Evolutionary conservation across 176 grass and related monocot genomes (phyloP), one percentile per base, ranked within the genome.

Genomic region (Puccinellia tenuiflora): DNA sequence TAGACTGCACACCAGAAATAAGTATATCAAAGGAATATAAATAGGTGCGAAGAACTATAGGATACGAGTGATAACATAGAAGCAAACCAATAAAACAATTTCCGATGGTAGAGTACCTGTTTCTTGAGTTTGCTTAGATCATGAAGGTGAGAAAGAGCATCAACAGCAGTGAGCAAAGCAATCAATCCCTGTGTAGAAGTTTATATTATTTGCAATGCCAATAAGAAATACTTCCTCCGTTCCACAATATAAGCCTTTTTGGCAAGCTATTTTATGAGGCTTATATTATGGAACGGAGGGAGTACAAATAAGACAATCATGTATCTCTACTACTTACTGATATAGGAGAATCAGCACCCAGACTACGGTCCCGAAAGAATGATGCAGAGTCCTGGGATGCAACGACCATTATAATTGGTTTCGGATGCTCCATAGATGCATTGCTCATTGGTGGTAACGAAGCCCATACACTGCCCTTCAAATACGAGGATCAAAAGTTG

Each of bases 381-480:
- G 96, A 98, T 84, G 91, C 91, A 83, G 93, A 90, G 29, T 98
- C 96, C 57, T 90, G 82, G 20, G 96, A 92, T 78, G 96, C 87
- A 80, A 93, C 68, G 5, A 70, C 82, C 85, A 98, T 90, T 88
- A 98, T 54, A 81, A 95, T 83, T 85, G 91, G 91, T 85, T 95
- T 98, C 55, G 83, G 50, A 83, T 84, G 70, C 77, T 85, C 59
- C 28, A 11, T 52, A 64, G 92, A 88, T 73, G 74, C 87, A 87
- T 83, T 81, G 69, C 89, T 95, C 35, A 98, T 85, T 85, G 93
- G 85, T 31, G 92, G 93, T 83, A 98, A 81, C 2, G 96, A 98
- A 85, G 96, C 81, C 96, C 96, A 98, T 57, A 98, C 93, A 98
- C 96, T 98, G 96, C 91, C 87, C 87, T 93, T 93, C 90, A 95